Evolutionary conservation across 2,329 filamentous ascomycete genomes (phyloP), one percentile per base, ranked within the genome.

Genomic region (Pseudomassariella vexata): DNA sequence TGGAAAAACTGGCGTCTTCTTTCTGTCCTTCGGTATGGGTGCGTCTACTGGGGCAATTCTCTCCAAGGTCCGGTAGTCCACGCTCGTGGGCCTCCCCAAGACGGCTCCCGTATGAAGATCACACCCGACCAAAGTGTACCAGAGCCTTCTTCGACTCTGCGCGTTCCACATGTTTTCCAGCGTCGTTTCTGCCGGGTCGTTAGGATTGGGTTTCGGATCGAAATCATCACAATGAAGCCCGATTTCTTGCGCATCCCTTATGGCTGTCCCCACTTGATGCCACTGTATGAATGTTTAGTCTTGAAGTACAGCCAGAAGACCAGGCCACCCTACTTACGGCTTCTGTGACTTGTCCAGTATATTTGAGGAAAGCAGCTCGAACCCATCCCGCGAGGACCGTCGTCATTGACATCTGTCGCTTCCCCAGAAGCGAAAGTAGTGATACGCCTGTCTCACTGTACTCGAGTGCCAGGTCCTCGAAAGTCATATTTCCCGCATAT

Each of bases 181-280:
- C 3, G 68, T 54, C 19, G 65, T 63, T 37, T 73, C 70, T 5
- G 64, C 47, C 10, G 47, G 50, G 23, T 62, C 65, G 23, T 63
- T 53, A 21, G 65, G 55, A 10, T 51, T 55, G 3, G 70, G 66
- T 29, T 65, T 64, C 0, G 70, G 70, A 40, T 76, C 71, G 18
- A 68, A 53, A 21, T 57, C 62, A 39, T 73, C 67, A 9, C 68
- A 63, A 41, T 81, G 70, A 44, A 81, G 57, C 9, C 75, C 76
- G 24, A 80, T 66, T 42, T 79, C 76, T 47, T 80, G 76, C 0
- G 73, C 76, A 47, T 80, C 75, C 24, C 73, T 61, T 34, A 80
- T 77, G 1, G 71, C 68, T 15, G 65, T 62, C 1, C 71, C 70
- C 19, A 80, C 60, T 2, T 64, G 62, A 46, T 76, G 71, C 70